Base-by-base conservation (phyloP, 805 yeast genomes). In the Candida arabinofermentans region DNA sequence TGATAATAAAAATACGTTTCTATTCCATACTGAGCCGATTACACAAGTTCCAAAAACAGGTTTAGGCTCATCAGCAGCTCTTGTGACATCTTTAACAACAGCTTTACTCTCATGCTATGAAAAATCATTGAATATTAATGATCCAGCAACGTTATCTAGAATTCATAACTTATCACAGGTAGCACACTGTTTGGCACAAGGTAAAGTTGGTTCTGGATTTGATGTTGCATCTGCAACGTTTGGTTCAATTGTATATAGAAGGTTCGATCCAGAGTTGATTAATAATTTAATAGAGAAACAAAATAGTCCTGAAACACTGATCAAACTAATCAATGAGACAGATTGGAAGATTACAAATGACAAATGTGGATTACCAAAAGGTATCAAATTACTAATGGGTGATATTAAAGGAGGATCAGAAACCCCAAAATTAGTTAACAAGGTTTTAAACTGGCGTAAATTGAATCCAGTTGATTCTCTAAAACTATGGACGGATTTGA, bases 211-310 rank as follows among this genome's bases (percentile, higher is more conserved):
- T 0, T 88, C 96, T 3, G 99, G 99, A 0, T 93, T 93, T 62
- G 99, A 93, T 59, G 95, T 93, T 32, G 98, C 96, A 0, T 83
- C 97, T 21, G 99, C 99, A 0, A 83, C 86, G 0, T 91, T 74
- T 62, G 99, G 99, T 2, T 85, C 96, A 0, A 83, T 90, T 35
- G 72, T 81, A 5, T 93, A 93, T 62, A 72, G 77, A 34, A 70
- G 99, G 46, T 93, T 93, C 55, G 66, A 71, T 3, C 86, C 95
- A 0, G 60, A 51, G 6, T 45, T 77, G 27, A 75, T 78, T 37
- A 68, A 58, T 24, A 46, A 50, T 10, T 41, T 55, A 2, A 45
- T 61, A 18, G 27, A 42, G 6, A 32, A 37, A 13, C 37, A 40
- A 12, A 12, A 17, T 17, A 66, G 64, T 46, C 59, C 57, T 16